A percentile compares a stretch with the other conserved stretches of the same genome.
phyloP scores from a whole-genome alignment of 108 stramenopile genomes.

The Nitzschia sp. region DNA sequence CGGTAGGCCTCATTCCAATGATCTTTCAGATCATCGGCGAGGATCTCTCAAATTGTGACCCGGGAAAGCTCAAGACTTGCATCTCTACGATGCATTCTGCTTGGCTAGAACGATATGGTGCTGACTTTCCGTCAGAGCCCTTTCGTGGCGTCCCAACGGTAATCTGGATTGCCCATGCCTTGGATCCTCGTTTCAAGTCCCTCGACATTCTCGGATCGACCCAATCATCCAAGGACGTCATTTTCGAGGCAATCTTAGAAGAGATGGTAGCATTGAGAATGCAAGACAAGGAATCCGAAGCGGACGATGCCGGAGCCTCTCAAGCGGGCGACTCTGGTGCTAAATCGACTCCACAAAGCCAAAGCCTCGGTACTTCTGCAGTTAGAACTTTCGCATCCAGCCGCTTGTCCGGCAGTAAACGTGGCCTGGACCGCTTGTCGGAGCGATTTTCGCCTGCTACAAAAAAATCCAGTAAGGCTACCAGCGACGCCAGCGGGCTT shows the following conservation, averaged over 20 bases:
- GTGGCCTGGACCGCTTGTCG: background rate
- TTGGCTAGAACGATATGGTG: background rate
- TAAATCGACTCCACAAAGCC: background rate
- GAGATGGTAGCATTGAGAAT: background rate
- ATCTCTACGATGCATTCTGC: background rate
- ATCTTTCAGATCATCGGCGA: slow-evolving; percentile 5
- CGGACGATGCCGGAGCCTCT: background rate
- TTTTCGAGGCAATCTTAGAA: slow-evolving; percentile 8
- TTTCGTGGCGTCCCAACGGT: background rate
- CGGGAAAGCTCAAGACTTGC: background rate
- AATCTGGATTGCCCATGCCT: slow-evolving; percentile 12
- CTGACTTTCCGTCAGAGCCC: slow-evolving; percentile 1
- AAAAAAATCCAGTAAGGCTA: background rate
- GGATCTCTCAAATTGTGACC: slow-evolving; percentile 3
- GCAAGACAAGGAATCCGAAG: background rate
- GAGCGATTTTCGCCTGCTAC: slow-evolving; percentile 2
- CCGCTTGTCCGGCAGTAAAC: background rate
- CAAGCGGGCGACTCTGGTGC: background rate
- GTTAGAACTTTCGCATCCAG: background rate
- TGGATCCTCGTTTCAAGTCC: slow-evolving; percentile 9
- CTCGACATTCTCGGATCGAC: background rate
- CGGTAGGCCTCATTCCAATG: background rate
- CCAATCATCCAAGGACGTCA: background rate
- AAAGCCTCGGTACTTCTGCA: background rate
- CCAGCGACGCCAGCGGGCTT: background rate